phyloP scores from a whole-genome alignment of 2,329 filamentous ascomycete species.

The Hymenoscyphus albidus region DNA sequence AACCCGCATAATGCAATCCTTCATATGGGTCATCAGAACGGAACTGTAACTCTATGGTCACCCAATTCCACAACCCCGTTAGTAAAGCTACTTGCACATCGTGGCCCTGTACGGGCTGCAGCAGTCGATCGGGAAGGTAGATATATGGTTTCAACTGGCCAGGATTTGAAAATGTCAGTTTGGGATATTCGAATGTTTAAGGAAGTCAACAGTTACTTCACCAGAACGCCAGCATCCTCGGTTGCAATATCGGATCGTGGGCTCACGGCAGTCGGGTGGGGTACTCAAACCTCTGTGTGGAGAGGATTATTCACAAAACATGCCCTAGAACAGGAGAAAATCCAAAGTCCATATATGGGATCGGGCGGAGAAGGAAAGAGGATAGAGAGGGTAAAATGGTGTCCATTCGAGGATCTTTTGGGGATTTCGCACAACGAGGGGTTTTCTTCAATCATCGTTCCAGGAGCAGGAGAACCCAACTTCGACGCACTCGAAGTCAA shows the following conservation, averaged over 20 bases:
- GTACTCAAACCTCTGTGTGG: slow-evolving; percentile 86
- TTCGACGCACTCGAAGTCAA: slow-evolving; percentile 92
- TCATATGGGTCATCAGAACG: slow-evolving; percentile 92
- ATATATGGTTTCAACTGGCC: slow-evolving; percentile 93
- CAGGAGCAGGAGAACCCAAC: slow-evolving; percentile 94
- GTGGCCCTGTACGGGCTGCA: slow-evolving; percentile 79
- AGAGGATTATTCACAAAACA: slow-evolving; percentile 80
- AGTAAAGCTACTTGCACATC: slow-evolving; percentile 87
- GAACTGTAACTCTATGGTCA: slow-evolving; percentile 91
- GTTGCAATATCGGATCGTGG: slow-evolving; percentile 86
- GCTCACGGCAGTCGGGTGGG: slow-evolving; percentile 85
- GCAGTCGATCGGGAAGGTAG: slow-evolving; percentile 84
- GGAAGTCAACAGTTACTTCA: slow-evolving; percentile 85
- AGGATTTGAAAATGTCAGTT: slow-evolving; percentile 87
- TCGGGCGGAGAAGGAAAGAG: slow-evolving; percentile 84
- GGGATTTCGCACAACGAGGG: slow-evolving; percentile 80
- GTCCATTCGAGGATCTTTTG: slow-evolving; percentile 89
- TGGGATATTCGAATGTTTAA: slow-evolving; percentile 96
- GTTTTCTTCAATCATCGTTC: slow-evolving; percentile 85
- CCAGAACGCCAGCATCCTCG: slow-evolving; percentile 75
- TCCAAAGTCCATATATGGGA: slow-evolving; percentile 84
- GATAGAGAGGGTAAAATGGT: slow-evolving; percentile 83
- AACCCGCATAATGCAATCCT: slow-evolving; percentile 92
- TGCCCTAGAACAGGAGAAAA: slow-evolving; percentile 66
- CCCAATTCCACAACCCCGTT: slow-evolving; percentile 83